Evolutionary conservation across 441 rosid genomes (phyloP).

Genomic region (Bruguiera hainesii): DNA sequence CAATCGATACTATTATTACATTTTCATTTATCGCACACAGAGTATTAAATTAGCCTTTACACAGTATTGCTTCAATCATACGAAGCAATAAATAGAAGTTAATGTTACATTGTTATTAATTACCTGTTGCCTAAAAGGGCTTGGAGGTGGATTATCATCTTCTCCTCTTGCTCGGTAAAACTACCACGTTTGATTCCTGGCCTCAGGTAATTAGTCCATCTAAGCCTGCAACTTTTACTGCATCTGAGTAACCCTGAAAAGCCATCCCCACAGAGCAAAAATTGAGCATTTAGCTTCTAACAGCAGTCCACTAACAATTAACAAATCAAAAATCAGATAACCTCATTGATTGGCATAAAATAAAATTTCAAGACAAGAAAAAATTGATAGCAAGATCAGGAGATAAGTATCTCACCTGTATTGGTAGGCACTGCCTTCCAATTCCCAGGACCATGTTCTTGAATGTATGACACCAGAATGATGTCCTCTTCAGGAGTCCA

Average conservation of each 20-base stretch:
- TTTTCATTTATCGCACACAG: no score
- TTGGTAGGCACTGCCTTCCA: slow-evolving; percentile 79
- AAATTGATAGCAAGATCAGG: neutral
- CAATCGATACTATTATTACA: no score
- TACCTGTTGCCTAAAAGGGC: slow-evolving; percentile 95
- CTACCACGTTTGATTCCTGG: slow-evolving; percentile 92
- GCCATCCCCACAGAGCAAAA: neutral
- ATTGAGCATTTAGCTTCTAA: neutral
- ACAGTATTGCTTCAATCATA: neutral
- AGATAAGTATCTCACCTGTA: slow-evolving; percentile 44
- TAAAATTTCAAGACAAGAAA: neutral
- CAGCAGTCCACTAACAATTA: slow-evolving; percentile 5
- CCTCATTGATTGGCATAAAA: neutral
- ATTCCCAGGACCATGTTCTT: slow-evolving; percentile 90
- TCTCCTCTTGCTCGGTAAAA: slow-evolving; percentile 86
- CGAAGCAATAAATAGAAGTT: neutral
- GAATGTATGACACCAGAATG: slow-evolving; percentile 77
- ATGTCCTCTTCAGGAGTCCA: slow-evolving; percentile 99
- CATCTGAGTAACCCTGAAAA: slow-evolving; percentile 83
- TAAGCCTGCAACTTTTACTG: slow-evolving; percentile 93
- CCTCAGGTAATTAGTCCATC: slow-evolving; percentile 95
- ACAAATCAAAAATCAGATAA: neutral
- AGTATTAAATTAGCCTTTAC: neutral
- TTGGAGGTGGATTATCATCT: slow-evolving; percentile 92
- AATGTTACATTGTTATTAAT: neutral